These are phyloP conservation scores for Testicularia cyperi DNA, from an alignment of 1,284 basidiomycete genomes.

Conservation along the genomic window DNA sequence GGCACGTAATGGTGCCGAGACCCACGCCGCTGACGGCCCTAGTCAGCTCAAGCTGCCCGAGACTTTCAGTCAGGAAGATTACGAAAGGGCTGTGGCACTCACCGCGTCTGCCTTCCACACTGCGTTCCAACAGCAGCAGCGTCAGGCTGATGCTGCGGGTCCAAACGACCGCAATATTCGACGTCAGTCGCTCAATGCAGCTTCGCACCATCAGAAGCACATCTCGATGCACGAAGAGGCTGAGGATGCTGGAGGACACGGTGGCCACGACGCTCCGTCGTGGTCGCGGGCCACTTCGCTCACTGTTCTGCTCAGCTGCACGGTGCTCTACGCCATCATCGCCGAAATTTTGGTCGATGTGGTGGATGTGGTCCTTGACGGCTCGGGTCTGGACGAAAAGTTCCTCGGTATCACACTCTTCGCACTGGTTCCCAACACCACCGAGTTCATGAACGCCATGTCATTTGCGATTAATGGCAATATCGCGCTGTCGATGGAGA, in stretches of 20 bases:
- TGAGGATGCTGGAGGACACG: constrained; percentile 66
- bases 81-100: constrained; percentile 47
- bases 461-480: constrained; percentile 98
- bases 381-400: constrained; percentile 94
- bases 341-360: constrained; percentile 93
- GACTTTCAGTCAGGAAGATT: constrained; percentile 45
- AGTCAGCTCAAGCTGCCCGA: constrained; percentile 42
- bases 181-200: constrained; percentile 10
- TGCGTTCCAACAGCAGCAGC: constrained; percentile 36
- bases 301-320: constrained; percentile 66
- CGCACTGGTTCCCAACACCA: constrained; percentile 95
- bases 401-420: constrained; percentile 96
- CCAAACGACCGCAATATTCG: constrained; percentile 22
- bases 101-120: constrained; percentile 51
- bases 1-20: constrained; percentile 16
- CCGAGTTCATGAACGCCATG: constrained; percentile 99
- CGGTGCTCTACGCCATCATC: constrained; percentile 89
- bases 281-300: constrained; percentile 52
- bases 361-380: constrained; percentile 89
- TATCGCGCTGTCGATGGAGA: constrained; percentile 93
- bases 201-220: constrained; percentile 16
- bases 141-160: no score
- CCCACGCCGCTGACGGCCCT: constrained; percentile 9
- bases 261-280: constrained; percentile 91
- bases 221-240: constrained; percentile 40